Evolutionary conservation across 352 stramenopile species (phyloP).

Genomic region (Stramenopiles sp.): DNA sequence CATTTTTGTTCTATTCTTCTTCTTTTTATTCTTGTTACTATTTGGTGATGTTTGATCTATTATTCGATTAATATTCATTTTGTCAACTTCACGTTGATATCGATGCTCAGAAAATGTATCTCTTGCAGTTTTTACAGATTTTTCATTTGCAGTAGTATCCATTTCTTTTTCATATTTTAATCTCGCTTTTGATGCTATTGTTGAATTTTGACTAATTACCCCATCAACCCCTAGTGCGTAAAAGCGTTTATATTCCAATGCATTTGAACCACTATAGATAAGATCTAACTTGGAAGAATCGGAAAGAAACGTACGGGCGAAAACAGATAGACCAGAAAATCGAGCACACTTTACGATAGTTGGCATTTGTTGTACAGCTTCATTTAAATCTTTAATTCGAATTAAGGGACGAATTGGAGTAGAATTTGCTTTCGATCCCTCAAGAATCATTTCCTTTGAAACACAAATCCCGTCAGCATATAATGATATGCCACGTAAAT

Average conservation of each 20-base stretch:
- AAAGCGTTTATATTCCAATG: background rate
- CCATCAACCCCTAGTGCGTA: background rate
- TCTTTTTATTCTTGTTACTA: background rate
- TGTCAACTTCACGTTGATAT: no score
- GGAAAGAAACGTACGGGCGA: background rate
- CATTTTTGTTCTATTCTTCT: background rate
- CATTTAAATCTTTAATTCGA: background rate
- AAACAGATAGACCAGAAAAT: background rate
- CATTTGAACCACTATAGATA: background rate
- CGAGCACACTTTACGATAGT: background rate
- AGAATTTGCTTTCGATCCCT: background rate
- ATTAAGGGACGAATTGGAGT: background rate
- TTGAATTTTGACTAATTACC: background rate
- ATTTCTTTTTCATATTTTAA: background rate
- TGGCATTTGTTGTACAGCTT: background rate
- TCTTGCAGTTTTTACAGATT: background rate
- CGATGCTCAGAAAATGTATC: no score
- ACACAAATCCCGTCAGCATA: background rate
- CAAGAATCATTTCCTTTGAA: background rate
- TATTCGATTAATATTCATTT: no score
- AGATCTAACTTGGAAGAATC: background rate
- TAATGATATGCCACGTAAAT: background rate
- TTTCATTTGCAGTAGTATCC: background rate
- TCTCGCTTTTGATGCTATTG: background rate
- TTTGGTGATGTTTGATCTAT: background rate